Conservation (phyloP, 208 protist species). For the Leishmania turanica region DNA sequence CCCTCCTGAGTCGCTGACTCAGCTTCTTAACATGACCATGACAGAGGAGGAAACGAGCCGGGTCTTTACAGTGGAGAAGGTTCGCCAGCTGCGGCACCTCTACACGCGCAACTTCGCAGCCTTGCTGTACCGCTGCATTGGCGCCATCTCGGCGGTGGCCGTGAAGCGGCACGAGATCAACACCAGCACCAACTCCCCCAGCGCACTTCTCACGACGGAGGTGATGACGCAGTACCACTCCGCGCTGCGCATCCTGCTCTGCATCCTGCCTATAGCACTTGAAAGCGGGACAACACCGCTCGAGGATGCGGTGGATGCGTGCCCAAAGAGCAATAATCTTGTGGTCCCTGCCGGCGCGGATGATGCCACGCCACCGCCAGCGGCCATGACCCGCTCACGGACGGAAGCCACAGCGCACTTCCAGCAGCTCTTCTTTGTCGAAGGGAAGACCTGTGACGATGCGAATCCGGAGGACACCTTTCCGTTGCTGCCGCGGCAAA, state of each 20-base stretch:
- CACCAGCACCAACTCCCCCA: conserved; percentile 18
- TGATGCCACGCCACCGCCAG: not conserved
- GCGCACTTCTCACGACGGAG: conserved; percentile 18
- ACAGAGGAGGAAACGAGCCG: conserved; percentile 47
- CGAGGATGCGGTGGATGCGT: conserved; percentile 11
- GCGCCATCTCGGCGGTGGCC: conserved; percentile 46
- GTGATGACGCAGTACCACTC: conserved; percentile 48
- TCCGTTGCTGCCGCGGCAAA: conserved; percentile 43
- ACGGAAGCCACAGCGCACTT: conserved; percentile 66
- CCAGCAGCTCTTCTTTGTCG: conserved; percentile 75
- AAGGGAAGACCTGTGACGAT: conserved; percentile 69
- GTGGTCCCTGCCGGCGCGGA: not conserved
- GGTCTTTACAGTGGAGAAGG: conserved; percentile 47
- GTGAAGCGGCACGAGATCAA: conserved; percentile 29
- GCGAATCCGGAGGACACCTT: conserved; percentile 44
- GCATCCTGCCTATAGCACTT: conserved; percentile 69
- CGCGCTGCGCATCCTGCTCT: conserved; percentile 62
- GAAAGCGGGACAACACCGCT: conserved; percentile 50
- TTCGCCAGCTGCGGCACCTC: conserved; percentile 75
- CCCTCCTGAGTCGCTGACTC: conserved; percentile 30
- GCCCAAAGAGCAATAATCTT: not conserved
- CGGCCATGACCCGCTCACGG: conserved; percentile 8
- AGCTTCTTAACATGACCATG: conserved; percentile 45
- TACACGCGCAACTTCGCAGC: conserved; percentile 84
- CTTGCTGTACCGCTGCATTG: conserved; percentile 73